A percentile compares a stretch with the other conserved stretches of the same genome.
Conservation (phyloP, 176 grass and related monocot species). For the Sorghum bicolor region Sorghum_bicolor_NCBIv3 NC_012870.2:59480001-59480500, state of each 20-base stretch:
- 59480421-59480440: not conserved
- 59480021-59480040: too few species aligned
- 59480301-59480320: conserved; percentile 32
- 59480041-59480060: not conserved
- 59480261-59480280: not conserved
- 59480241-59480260: not conserved
- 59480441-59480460: not conserved
- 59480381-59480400: not conserved
- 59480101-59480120: not conserved
- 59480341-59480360: conserved; percentile 75
- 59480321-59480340: conserved; percentile 39
- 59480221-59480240: conserved; percentile 18
- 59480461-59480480: conserved; percentile 6
- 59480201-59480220: conserved; percentile 50
- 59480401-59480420: not conserved
- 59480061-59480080: not conserved
- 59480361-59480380: not conserved
- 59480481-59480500: conserved; percentile 20
- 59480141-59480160: conserved; percentile 29
- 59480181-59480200: conserved; percentile 14
- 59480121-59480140: not conserved
- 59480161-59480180: conserved; percentile 71
- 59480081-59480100: not conserved
- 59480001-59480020: too few species aligned
- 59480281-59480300: not conserved